Base-by-base conservation (phyloP, 768 basidiomycete species). In the Leccinum arenicola region DNA sequence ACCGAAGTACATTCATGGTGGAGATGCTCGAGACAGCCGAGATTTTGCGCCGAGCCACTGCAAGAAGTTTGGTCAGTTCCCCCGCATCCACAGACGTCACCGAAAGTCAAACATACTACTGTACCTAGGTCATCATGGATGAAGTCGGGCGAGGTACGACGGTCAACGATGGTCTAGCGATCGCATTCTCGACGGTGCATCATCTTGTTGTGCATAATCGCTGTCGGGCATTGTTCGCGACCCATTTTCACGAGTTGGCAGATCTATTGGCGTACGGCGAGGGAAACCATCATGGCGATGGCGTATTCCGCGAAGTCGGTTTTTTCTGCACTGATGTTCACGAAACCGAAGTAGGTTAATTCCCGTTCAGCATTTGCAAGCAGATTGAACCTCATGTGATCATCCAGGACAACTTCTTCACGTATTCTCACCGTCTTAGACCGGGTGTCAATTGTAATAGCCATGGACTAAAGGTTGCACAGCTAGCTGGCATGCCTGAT, bases 121-220 rank as follows among this genome's bases (percentile, higher is more conserved):
- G 43, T 21, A 23, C 27, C 29, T 65, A 95, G 93, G 90, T 98
- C n/a, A 95, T 99, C 62, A 95, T 99, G 93, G 96, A 99, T 70
- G 96, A 99, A 77, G 95, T 99, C n/a, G 96, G 96, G 6, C 78
- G 96, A 64, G 96, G 96, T 35, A 98, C 96, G 6, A 95, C 95
- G 0, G 86, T 95, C 8, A 85, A 85, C 60, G 95, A 97, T 67
- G 96, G 96, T 10, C 73, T 98, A 14, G 93, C 96, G 0, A 92
- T 98, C 53, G 95, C 97, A 17, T 98, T 93, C 68, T 91, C 93
- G 6, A 86, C 93, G 3, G 80, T 95, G 35, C 88, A 95, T 66
- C 88, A 98, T 71, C 80, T 98, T 19, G 74, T 85, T 40, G 75
- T 82, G 36, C 80, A 82, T 31, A 92, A 91, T 66, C 75, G 77